phyloP scores from a whole-genome alignment of 2,329 filamentous ascomycete species.

The Oidium heveae region DNA sequence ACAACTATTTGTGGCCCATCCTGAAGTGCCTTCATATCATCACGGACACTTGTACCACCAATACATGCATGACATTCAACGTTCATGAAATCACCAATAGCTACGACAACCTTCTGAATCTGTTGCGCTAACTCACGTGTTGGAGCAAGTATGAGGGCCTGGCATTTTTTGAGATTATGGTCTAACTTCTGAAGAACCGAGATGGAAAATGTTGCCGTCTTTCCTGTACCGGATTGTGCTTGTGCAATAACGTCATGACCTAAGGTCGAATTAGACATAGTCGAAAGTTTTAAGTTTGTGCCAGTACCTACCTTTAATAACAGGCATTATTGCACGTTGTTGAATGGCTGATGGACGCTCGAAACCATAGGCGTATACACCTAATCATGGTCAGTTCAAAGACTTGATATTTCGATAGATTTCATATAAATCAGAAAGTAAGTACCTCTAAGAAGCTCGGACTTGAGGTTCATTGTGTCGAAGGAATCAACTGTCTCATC shows the following conservation, averaged over 20 bases:
- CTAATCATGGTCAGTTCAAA: conserved; percentile 12
- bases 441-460: conserved; percentile 81
- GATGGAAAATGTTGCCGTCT: conserved; percentile 99
- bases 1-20: conserved; percentile 94
- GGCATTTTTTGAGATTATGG: conserved; percentile 78
- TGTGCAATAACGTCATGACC: conserved; percentile 98
- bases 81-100: conserved; percentile 99
- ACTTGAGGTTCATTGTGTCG: conserved; percentile 91
- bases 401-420: conserved; percentile 6
- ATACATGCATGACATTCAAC: conserved; percentile 98
- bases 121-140: conserved; percentile 97
- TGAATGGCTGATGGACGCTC: conserved; percentile 98
- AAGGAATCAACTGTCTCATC: conserved; percentile 99
- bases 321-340: conserved; percentile 98
- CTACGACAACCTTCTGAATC: conserved; percentile 98
- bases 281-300: not conserved
- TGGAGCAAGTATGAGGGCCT: conserved; percentile 91
- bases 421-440: conserved; percentile 2
- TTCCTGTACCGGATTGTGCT: conserved; percentile 98
- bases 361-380: conserved; percentile 99
- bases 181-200: conserved; percentile 98
- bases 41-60: conserved; percentile 90
- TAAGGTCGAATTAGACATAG: conserved; percentile 15
- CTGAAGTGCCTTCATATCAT: conserved; percentile 94
- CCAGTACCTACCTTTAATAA: conserved; percentile 71